Evolutionary conservation across 352 stramenopile species (phyloP).

Genomic region (Phytophthora citricola): DNA sequence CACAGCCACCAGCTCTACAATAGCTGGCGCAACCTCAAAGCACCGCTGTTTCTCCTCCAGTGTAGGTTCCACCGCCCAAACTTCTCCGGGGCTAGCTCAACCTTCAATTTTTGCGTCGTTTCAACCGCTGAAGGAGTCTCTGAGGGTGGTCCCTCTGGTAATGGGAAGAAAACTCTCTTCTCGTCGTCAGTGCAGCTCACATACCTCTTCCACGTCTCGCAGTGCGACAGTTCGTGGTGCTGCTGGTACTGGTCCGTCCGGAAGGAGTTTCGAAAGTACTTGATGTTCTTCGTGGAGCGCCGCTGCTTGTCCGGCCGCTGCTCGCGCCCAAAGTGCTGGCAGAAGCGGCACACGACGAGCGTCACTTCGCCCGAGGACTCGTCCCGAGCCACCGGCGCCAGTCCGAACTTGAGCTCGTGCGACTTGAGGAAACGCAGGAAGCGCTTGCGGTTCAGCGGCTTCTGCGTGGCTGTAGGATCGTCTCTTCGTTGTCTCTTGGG

Average conservation of each 20-base stretch:
- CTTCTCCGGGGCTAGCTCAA: conserved; percentile 35
- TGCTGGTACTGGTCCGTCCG: conserved; percentile 79
- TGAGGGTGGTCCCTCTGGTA: background rate
- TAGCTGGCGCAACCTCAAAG: conserved; percentile 34
- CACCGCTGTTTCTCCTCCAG: conserved; percentile 26
- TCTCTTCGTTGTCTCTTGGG: background rate
- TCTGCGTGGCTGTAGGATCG: conserved; percentile 10
- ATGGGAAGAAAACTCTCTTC: conserved; percentile 60
- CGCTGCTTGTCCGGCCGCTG: conserved; percentile 60
- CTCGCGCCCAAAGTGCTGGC: conserved; percentile 70
- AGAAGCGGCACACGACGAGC: conserved; percentile 68
- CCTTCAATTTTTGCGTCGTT: conserved; percentile 14
- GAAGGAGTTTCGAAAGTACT: conserved; percentile 73
- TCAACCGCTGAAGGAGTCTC: conserved; percentile 5
- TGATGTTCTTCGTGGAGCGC: conserved; percentile 64
- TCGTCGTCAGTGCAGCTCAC: conserved; percentile 46
- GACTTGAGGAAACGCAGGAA: conserved; percentile 50
- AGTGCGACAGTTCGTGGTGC: conserved; percentile 67
- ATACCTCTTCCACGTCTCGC: conserved; percentile 55
- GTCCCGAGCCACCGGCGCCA: conserved; percentile 59
- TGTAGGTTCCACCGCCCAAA: conserved; percentile 34
- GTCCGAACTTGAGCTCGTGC: conserved; percentile 63
- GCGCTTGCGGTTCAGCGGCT: conserved; percentile 41
- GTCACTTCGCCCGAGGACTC: conserved; percentile 46
- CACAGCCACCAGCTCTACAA: conserved; percentile 40